Evolutionary conservation across 441 rosid species (phyloP), one percentile per base, ranked within the genome.

Genomic region (Croton laevigatus): DNA sequence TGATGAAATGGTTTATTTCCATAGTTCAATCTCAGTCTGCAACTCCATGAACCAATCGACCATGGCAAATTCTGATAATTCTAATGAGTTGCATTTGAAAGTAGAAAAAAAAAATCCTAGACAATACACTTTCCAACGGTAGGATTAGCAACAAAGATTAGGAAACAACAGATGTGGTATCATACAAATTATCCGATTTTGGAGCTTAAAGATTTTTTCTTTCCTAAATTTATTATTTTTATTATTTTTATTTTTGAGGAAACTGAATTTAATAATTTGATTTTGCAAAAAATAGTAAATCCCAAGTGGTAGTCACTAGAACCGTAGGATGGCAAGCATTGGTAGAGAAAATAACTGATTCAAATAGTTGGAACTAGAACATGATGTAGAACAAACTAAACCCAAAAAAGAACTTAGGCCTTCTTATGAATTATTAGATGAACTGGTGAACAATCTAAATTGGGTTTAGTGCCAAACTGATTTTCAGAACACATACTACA

Each of bases 1-100:
- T n/a, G n/a, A n/a, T 89, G 96, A 89, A 80, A 90, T 93, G 97
- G 90, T 89, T 84, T 75, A 81, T 89, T 67, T 81, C 77, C 90
- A 81, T 68, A 91, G 76, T 88, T 87, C 91, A 69, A 86, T 89
- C 79, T 85, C 95, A 80, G 86, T 84, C 82, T 82, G 91, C 84
- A 81, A 83, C 78, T 81, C 89, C 76, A 83, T 85, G 75, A 90
- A 91, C 87, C 89, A 86, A 79, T 85, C 89, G 34, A 70, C 76
- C 81, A 91, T 89, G 94, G 83, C 87, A 20, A 86, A 83, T 79
- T 79, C 81, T 66, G 75, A 74, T 75, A 81, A 75, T 76, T 82
- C 92, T 17, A 54, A 64, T 75, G 89, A 82, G 71, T 71, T 68
- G 23, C 63, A 74, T 66, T 74, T 81, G 4, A 82, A 80, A 72